Evolutionary conservation across 2,329 filamentous ascomycete genomes (phyloP), one percentile per base, ranked within the genome.

Genomic region (Hymenoscyphus fraxineus): DNA sequence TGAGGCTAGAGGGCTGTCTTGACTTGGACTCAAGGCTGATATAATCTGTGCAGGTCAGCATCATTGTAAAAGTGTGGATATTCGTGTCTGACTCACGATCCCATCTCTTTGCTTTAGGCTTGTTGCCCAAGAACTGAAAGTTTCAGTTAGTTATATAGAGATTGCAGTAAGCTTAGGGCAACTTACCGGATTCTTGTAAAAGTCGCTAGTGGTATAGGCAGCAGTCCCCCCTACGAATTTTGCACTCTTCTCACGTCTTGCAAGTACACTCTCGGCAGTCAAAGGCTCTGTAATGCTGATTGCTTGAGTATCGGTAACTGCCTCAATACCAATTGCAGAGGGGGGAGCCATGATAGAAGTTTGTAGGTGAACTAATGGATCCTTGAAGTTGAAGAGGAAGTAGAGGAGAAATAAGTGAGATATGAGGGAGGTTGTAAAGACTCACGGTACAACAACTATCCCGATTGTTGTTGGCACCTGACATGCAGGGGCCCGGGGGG

Each of bases 61-160:
- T 32, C 44, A 51, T 39, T 16, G 47, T 22, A 66, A 47, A 61
- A 62, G 65, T 65, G 65, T 65, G 65, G 64, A 65, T 39, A 59
- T 39, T 27, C 62, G 61, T 58, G 64, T 51, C 58, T 31, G 58
- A 86, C 91, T 80, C 80, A 96, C 92, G 85, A 74, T 96, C 91
- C 89, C 91, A 97, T 76, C 87, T 81, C 76, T 89, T 92, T 2
- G 94, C 90, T 73, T 88, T 88, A 3, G 91, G 90, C 74, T 94
- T 93, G 22, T 83, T 73, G 69, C 27, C 19, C 19, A 13, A 51
- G 7, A 55, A 47, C 41, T 60, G 27, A 22, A 44, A 16, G 3
- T 27, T 3, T 4, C 35, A 10, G 9, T 16, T 60, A 55, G 39
- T 51, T 22, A 16, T 4, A 6, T 4, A 22, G 19, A 4, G 44